phyloP scores from a whole-genome alignment of 352 stramenopile genomes.

The Blastocystis sp. region DNA sequence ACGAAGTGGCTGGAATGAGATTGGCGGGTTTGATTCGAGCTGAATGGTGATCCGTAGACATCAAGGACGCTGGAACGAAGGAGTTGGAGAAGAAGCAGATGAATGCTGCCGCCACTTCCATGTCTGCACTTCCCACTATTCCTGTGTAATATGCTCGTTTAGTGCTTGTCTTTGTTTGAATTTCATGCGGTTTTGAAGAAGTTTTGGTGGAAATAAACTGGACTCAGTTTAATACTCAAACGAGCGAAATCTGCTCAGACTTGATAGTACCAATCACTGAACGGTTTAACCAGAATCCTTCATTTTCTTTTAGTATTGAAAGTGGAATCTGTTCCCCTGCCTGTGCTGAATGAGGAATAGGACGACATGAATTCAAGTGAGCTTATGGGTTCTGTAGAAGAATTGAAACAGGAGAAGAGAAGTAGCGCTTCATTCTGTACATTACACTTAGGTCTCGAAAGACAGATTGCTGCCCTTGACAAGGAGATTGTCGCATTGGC shows the following conservation, averaged over 20 bases:
- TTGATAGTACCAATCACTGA: no score
- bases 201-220: no score
- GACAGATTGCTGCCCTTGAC: neutral
- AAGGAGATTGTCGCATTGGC: neutral
- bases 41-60: neutral
- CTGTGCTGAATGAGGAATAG: no score
- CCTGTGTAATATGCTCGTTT: neutral
- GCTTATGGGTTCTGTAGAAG: neutral
- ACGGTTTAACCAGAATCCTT: no score
- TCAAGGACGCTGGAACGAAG: neutral
- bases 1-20: conserved; percentile 29
- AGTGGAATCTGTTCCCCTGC: no score
- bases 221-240: no score
- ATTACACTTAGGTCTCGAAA: neutral
- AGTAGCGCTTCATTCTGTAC: neutral
- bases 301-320: no score
- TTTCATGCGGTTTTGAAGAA: neutral
- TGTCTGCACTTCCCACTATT: neutral
- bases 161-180: neutral
- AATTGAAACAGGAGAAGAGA: neutral
- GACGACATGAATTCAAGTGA: no score
- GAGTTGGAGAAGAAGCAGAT: neutral
- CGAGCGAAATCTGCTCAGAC: no score
- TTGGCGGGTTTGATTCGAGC: neutral
- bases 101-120: neutral